Percentiles rank a stretch among this genome's conserved stretches.
These are phyloP conservation scores for Penicillium sp. DNA, from an alignment of 2,329 filamentous ascomycete genomes.

Conservation along the genomic window DNA sequence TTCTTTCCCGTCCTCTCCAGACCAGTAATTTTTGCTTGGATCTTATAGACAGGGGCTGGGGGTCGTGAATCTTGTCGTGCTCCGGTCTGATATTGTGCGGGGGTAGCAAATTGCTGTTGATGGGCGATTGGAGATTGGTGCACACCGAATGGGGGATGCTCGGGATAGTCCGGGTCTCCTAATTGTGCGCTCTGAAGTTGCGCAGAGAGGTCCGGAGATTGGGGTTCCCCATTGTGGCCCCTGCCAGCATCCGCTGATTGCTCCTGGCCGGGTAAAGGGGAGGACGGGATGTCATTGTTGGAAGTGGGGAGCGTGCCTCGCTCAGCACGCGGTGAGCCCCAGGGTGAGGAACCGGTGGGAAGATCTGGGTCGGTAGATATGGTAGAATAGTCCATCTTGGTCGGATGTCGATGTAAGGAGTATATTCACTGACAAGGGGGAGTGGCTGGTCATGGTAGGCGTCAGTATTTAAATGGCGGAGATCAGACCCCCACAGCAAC, in stretches of 20 bases:
- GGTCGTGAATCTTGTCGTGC: conserved; percentile 37
- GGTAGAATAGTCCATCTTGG: conserved; percentile 64
- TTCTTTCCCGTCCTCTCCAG: conserved; percentile 92
- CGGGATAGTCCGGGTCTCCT: conserved; percentile 36
- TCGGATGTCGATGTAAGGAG: conserved; percentile 19
- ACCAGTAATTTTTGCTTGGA: conserved; percentile 92
- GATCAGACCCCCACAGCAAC: conserved; percentile 21
- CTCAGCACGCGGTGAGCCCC: conserved; percentile 59
- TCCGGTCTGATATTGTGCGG: conserved; percentile 50
- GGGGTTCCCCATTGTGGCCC: conserved; percentile 19
- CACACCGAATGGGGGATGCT: conserved; percentile 36
- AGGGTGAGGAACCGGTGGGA: conserved; percentile 60
- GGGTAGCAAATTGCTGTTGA: conserved; percentile 42
- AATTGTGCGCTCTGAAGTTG: conserved; percentile 42
- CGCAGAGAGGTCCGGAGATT: conserved; percentile 48
- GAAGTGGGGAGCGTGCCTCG: conserved; percentile 39
- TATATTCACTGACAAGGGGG: conserved; percentile 16
- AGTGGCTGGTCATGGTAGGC: conserved; percentile 24
- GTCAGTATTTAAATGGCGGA: conserved; percentile 25
- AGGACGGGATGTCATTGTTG: conserved; percentile 41
- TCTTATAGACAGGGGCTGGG: conserved; percentile 70
- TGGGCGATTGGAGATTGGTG: conserved; percentile 40
- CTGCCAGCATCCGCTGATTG: conserved; percentile 32
- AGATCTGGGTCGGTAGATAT: conserved; percentile 58
- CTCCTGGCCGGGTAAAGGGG: conserved; percentile 40